phyloP scores from a whole-genome alignment of 2,329 filamentous ascomycete species.

The Furcasterigmium sp. region DNA sequence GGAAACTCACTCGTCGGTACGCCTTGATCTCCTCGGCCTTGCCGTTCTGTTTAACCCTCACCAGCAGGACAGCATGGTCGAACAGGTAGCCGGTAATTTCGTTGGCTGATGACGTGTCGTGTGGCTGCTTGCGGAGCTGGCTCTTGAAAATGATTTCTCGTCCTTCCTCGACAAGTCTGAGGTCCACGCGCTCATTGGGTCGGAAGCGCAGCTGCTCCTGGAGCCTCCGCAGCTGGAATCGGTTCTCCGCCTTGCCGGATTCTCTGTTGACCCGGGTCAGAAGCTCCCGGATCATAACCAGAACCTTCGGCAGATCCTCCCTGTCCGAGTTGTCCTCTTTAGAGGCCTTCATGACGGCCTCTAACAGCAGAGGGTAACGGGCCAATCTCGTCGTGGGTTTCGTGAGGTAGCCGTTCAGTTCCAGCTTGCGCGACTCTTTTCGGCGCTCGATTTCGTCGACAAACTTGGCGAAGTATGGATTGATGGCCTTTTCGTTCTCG shows the following conservation, averaged over 20 bases:
- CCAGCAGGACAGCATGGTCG: slow-evolving; percentile 89
- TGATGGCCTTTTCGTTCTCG: slow-evolving; percentile 87
- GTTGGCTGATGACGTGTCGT: slow-evolving; percentile 56
- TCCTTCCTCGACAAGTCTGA: slow-evolving; percentile 90
- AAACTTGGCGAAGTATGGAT: slow-evolving; percentile 80
- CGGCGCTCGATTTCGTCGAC: slow-evolving; percentile 94
- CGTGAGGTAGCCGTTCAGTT: slow-evolving; percentile 94
- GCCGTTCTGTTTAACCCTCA: slow-evolving; percentile 84
- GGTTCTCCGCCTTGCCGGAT: slow-evolving; percentile 94
- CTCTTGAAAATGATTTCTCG: slow-evolving; percentile 94
- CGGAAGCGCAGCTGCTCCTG: slow-evolving; percentile 90
- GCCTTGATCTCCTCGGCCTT: slow-evolving; percentile 94
- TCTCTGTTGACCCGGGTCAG: slow-evolving; percentile 87
- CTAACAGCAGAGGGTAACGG: slow-evolving; percentile 85
- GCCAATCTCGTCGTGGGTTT: slow-evolving; percentile 95
- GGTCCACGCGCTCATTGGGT: slow-evolving; percentile 83
- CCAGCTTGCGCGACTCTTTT: slow-evolving; percentile 93
- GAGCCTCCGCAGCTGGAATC: slow-evolving; percentile 86
- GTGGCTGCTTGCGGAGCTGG: slow-evolving; percentile 85
- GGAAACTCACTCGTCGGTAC: slow-evolving; percentile 61
- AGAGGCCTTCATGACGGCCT: slow-evolving; percentile 88
- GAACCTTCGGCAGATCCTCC: slow-evolving; percentile 85
- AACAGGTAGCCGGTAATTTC: slow-evolving; percentile 96
- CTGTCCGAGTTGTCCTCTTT: slow-evolving; percentile 85
- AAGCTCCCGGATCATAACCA: slow-evolving; percentile 81